Base-by-base conservation (phyloP, 208 protist species). In the Trypanosomatidae sp. region DNA sequence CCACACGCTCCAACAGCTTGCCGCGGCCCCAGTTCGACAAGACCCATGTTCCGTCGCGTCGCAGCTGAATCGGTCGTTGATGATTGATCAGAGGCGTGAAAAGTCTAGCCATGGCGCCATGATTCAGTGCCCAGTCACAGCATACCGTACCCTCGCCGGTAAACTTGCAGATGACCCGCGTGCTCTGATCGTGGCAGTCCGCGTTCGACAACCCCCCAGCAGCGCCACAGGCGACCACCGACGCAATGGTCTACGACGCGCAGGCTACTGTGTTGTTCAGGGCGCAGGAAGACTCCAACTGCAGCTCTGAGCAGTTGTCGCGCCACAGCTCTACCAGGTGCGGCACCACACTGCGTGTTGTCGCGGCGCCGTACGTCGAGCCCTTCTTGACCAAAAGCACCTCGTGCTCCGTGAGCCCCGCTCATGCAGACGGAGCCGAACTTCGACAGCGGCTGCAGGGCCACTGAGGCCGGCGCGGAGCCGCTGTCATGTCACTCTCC, bases 151-250 rank as follows among this genome's bases (percentile, higher is more conserved):
- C 92, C 73, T 99, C 99, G 62, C 99, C 99, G n/a, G 98, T 98
- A 79, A 99, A 95, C 87, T 99, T 99, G 68, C 99, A 98, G 17
- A 99, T 86, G 12, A 98, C 98, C 99, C 99, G 99, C 22, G 99
- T 93, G n/a, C 93, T 90, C 91, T 99, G 99, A 76, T 99, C 99
- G n/a, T 89, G 87, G 66, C 99, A 98, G 72, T 99, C 98, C 5
- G 74, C 43, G 79, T 94, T 85, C 41, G 83, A 73, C n/a, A 91
- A 98, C 50, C 41, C 49, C 19, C 99, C 95, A 25, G 99, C 86
- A 22, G 96, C 98, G n/a, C 95, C 96, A 66, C 80, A 79, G n/a
- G 97, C 70, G 49, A 99, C 84, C 9, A 99, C 89, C 41, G 88
- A 73, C 39, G 71, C 75, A 9, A 98, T 99, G 79, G 99, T 97